phyloP scores from a whole-genome alignment of 441 rosid species.

The Mallotus repandus region DNA sequence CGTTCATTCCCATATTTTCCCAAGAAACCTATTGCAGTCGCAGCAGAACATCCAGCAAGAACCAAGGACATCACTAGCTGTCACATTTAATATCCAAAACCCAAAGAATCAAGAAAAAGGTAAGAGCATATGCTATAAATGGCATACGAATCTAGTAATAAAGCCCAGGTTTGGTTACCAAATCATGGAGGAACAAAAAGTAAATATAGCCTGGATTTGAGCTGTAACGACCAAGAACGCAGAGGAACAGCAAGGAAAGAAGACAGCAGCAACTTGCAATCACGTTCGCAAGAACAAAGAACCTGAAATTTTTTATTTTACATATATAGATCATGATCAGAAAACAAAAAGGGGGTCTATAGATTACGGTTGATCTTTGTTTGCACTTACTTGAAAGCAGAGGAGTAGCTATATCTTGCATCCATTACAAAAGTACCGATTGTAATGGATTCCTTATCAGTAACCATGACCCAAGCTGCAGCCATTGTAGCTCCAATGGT shows the following conservation, averaged over 20 bases:
- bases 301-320: conserved; percentile 39
- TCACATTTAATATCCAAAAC: not conserved
- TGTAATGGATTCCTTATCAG: conserved; percentile 29
- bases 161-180: conserved; percentile 34
- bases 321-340: no score
- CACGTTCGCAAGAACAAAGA: conserved; percentile 41
- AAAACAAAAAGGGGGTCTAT: not conserved
- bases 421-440: conserved; percentile 28
- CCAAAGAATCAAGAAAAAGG: not conserved
- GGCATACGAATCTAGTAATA: not conserved
- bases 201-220: conserved; percentile 28
- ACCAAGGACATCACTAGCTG: conserved; percentile 42
- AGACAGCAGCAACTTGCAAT: conserved; percentile 31
- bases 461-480: conserved; percentile 34
- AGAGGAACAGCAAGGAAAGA: conserved; percentile 36
- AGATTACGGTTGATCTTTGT: not conserved
- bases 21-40: conserved; percentile 45
- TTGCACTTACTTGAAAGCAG: conserved; percentile 40
- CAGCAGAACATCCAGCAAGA: conserved; percentile 46
- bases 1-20: conserved; percentile 55
- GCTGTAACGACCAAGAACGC: conserved; percentile 26
- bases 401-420: conserved; percentile 43
- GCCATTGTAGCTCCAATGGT: conserved; percentile 33
- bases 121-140: not conserved
- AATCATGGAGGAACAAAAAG: conserved; percentile 49